phyloP scores from a whole-genome alignment of 2,329 filamentous ascomycete species.

The Plectosphaerella plurivora region DNA sequence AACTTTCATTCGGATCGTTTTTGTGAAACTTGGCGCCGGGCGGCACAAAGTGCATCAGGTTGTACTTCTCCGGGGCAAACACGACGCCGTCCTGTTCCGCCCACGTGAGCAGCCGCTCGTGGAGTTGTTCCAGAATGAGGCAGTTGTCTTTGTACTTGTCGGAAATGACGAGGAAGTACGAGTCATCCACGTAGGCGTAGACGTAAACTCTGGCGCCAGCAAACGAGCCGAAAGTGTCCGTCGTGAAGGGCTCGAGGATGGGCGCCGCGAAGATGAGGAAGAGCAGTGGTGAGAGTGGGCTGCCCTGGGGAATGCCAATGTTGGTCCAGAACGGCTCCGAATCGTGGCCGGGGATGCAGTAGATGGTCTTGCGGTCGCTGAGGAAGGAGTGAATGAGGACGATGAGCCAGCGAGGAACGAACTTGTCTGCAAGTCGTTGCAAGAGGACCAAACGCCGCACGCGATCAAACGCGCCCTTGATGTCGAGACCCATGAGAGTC shows the following conservation, averaged over 20 bases:
- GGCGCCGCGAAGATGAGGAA: conserved; percentile 3
- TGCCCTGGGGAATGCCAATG: conserved; percentile 5
- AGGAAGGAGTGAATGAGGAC: conserved; percentile 1
- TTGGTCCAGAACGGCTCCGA: conserved; percentile 2
- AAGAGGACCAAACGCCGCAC: not conserved
- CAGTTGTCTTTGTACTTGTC: not conserved
- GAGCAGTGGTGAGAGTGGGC: conserved; percentile 4
- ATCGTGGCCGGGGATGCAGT: not conserved
- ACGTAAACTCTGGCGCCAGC: not conserved
- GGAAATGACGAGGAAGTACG: conserved; percentile 1
- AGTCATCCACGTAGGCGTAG: conserved; percentile 3
- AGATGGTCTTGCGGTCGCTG: not conserved
- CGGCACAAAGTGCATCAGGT: conserved; percentile 4
- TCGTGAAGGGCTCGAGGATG: conserved; percentile 2
- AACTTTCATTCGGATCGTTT: too few species aligned
- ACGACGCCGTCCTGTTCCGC: not conserved
- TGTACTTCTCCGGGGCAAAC: conserved; percentile 2
- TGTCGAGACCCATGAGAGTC: not conserved
- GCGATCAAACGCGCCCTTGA: conserved; percentile 1
- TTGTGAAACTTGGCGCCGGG: too few species aligned
- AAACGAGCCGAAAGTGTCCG: not conserved
- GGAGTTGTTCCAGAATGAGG: not conserved
- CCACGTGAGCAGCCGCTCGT: not conserved
- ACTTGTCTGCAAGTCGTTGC: not conserved
- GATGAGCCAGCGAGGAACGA: not conserved